Conservation (phyloP, 1,284 basidiomycete species). For the Pterula multifida region DNA sequence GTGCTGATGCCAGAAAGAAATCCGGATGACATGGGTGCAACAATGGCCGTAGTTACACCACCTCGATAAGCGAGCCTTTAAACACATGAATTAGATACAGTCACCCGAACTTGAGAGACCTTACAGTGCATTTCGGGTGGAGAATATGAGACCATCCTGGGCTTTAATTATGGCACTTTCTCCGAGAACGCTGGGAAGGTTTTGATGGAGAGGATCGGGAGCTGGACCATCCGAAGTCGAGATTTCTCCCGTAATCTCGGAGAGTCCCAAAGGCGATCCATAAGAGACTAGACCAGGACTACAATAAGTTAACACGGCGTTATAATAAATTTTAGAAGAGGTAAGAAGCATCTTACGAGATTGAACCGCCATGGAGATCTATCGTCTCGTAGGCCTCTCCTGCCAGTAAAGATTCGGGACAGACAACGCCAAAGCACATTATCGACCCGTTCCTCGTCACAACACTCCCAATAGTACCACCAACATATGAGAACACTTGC, state of each 20-base stretch:
- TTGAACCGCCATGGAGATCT: slow-evolving; percentile 27
- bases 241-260: slow-evolving; percentile 47
- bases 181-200: slow-evolving; percentile 36
- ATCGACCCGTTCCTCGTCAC: slow-evolving; percentile 15
- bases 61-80: slow-evolving; percentile 45
- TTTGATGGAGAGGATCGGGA: slow-evolving; percentile 34
- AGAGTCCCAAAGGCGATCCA: slow-evolving; percentile 47
- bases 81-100: background rate
- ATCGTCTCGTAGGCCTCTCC: slow-evolving; percentile 14
- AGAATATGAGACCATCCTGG: slow-evolving; percentile 66
- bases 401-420: slow-evolving; percentile 6
- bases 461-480: slow-evolving; percentile 8
- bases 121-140: slow-evolving; percentile 61
- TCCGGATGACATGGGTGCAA: slow-evolving; percentile 40
- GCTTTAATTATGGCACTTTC: slow-evolving; percentile 49
- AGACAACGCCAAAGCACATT: slow-evolving; percentile 16
- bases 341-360: slow-evolving; percentile 13
- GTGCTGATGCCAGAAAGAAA: slow-evolving; percentile 60
- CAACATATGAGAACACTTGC: too few species aligned
- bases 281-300: slow-evolving; percentile 44
- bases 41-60: slow-evolving; percentile 51
- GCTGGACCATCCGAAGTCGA: slow-evolving; percentile 57
- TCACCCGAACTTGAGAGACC: slow-evolving; percentile 17
- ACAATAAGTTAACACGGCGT: background rate
- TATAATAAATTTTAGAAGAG: background rate